These are phyloP conservation scores for Pleurotus pulmonarius DNA, from an alignment of 768 basidiomycete species.

Conservation along the genomic window DNA sequence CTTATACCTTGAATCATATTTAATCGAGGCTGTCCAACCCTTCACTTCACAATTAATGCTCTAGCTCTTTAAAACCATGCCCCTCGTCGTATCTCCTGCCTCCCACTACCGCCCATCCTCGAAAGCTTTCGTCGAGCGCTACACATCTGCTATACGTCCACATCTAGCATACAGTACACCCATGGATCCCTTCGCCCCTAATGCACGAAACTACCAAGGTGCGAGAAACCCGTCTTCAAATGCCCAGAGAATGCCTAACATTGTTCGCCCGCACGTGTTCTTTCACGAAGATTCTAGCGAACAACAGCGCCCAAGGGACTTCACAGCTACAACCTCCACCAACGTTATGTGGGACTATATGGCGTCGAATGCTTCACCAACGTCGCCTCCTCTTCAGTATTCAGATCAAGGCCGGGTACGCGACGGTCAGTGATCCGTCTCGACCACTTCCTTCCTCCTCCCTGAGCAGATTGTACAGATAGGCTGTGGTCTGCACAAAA, in stretches of 20 bases:
- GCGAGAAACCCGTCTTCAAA: background rate
- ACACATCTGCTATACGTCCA: too few species aligned
- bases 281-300: background rate
- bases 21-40: constrained; percentile 8
- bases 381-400: background rate
- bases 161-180: too few species aligned
- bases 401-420: background rate
- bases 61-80: constrained; percentile 4
- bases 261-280: too few species aligned
- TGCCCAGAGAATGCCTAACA: too few species aligned
- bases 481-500: constrained; percentile 1
- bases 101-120: background rate
- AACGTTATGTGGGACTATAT: too few species aligned
- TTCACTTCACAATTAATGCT: constrained; percentile 1
- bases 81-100: background rate
- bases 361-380: background rate
- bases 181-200: constrained; percentile 2
- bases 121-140: background rate
- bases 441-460: background rate
- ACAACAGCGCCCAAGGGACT: background rate
- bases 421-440: background rate
- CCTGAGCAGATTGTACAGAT: background rate
- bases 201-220: background rate
- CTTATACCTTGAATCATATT: constrained; percentile 8
- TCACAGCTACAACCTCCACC: background rate